phyloP scores from a whole-genome alignment of 2,329 filamentous ascomycete genomes.

The Mycosphaerelloides madeirae region DNA sequence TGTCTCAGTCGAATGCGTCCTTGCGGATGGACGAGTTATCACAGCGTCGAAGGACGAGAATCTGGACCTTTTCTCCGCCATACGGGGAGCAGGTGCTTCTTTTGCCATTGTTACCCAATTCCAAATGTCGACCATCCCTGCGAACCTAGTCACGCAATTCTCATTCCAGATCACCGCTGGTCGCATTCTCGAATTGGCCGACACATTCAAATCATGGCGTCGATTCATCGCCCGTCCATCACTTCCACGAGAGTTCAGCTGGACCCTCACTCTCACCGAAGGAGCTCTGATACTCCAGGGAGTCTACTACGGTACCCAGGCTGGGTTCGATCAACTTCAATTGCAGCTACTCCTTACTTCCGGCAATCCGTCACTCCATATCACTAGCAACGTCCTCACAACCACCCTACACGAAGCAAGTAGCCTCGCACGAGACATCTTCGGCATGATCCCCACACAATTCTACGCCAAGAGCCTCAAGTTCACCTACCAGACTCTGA shows the following conservation, averaged over 20 bases:
- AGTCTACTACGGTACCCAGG: conserved; percentile 14
- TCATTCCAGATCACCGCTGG: conserved; percentile 19
- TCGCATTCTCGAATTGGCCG: conserved; percentile 12
- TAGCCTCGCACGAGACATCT: conserved; percentile 10
- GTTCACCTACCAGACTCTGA: conserved; percentile 9
- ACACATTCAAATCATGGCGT: conserved; percentile 20
- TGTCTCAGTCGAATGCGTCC: conserved; percentile 35
- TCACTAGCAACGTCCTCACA: conserved; percentile 12
- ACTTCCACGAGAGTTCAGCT: conserved; percentile 16
- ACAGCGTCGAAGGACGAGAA: conserved; percentile 33
- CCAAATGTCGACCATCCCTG: conserved; percentile 23
- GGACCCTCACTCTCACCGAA: conserved; percentile 13
- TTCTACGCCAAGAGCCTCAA: conserved; percentile 20
- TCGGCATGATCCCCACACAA: conserved; percentile 17
- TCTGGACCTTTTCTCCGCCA: conserved; percentile 28
- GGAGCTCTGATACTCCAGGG: conserved; percentile 15
- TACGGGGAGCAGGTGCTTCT: conserved; percentile 23
- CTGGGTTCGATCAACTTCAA: conserved; percentile 15
- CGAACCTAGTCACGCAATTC: conserved; percentile 17
- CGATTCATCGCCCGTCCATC: conserved; percentile 13
- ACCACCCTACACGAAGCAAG: conserved; percentile 8
- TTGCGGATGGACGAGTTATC: conserved; percentile 37
- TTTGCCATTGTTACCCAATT: conserved; percentile 28
- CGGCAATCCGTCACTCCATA: conserved; percentile 5
- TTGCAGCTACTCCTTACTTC: conserved; percentile 9